Conservation (phyloP, 163 green algal genomes). For the Scenedesmus sp. region DNA sequence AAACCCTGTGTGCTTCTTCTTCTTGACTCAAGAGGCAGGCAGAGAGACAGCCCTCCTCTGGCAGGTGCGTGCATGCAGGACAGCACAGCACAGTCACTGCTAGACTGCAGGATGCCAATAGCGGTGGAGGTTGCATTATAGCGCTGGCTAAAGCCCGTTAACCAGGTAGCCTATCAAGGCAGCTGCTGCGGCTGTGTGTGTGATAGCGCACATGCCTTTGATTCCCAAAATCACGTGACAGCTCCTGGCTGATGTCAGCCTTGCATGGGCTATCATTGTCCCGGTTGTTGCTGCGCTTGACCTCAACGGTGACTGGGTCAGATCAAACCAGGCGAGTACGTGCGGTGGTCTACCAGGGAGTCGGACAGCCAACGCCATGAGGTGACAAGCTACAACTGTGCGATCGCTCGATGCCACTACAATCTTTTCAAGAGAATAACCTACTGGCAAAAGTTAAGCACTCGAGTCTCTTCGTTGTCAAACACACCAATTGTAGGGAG, state of each 20-base stretch:
- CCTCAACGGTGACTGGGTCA: neutral
- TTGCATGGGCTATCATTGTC: neutral
- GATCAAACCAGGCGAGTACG: neutral
- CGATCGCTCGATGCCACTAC: neutral
- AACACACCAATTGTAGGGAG: slow-evolving; percentile 1
- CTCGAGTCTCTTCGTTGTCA: neutral
- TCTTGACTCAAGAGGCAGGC: too few relatives aligned
- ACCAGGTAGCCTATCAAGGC: neutral
- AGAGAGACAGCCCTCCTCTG: too few relatives aligned
- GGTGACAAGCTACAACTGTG: neutral
- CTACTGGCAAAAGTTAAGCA: neutral
- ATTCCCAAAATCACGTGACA: neutral
- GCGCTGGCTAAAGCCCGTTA: neutral
- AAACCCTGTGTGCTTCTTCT: too few relatives aligned
- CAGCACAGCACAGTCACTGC: neutral
- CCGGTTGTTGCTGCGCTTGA: neutral
- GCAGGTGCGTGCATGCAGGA: too few relatives aligned
- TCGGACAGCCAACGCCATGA: neutral
- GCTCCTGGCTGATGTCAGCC: neutral
- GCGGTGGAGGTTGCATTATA: neutral
- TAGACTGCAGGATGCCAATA: neutral
- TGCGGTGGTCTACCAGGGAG: neutral
- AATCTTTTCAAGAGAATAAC: neutral
- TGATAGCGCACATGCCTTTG: neutral
- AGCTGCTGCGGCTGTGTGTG: neutral